Percentiles rank a stretch among this genome's conserved stretches.
These are phyloP conservation scores for Trametes versicolor DNA, from an alignment of 1,284 basidiomycete species.

Conservation along the genomic window DNA sequence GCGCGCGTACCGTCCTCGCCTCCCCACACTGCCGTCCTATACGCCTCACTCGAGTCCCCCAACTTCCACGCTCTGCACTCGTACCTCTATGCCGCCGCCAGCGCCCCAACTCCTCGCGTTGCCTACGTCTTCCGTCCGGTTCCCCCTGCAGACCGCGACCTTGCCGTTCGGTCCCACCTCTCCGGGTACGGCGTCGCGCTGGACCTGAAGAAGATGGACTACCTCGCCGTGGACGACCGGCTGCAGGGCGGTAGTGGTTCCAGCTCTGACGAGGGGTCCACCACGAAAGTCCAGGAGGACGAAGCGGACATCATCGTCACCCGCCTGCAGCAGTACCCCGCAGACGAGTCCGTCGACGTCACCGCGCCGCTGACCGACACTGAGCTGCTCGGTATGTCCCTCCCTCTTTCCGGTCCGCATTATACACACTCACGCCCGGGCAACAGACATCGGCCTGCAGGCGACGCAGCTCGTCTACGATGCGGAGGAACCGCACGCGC, in stretches of 20 bases:
- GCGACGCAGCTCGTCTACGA: constrained; percentile 77
- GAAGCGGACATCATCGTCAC: constrained; percentile 56
- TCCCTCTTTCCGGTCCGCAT: constrained; percentile 13
- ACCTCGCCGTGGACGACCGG: constrained; percentile 92
- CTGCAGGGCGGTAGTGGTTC: constrained; percentile 37
- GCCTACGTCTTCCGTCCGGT: constrained; percentile 82
- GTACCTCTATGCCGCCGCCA: constrained; percentile 64
- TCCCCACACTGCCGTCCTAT: constrained; percentile 74
- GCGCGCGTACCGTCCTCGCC: constrained; percentile 52
- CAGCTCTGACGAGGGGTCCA: constrained; percentile 5
- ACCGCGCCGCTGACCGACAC: constrained; percentile 67
- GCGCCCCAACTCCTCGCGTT: constrained; percentile 55
- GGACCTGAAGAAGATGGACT: constrained; percentile 97
- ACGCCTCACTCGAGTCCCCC: constrained; percentile 66
- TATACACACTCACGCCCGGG: background rate
- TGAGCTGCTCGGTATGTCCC: constrained; percentile 64
- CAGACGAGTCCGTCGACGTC: constrained; percentile 59
- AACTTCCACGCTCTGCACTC: constrained; percentile 76
- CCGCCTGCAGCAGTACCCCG: constrained; percentile 66
- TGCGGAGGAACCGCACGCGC: constrained; percentile 53
- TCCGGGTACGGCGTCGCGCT: constrained; percentile 93
- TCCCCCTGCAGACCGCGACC: constrained; percentile 49
- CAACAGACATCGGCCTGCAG: constrained; percentile 74
- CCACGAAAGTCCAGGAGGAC: constrained; percentile 31
- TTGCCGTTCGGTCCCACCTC: constrained; percentile 56